These are phyloP conservation scores for Fusarium hainanense DNA, from an alignment of 2,329 filamentous ascomycete species.

Conservation along the genomic window DNA sequence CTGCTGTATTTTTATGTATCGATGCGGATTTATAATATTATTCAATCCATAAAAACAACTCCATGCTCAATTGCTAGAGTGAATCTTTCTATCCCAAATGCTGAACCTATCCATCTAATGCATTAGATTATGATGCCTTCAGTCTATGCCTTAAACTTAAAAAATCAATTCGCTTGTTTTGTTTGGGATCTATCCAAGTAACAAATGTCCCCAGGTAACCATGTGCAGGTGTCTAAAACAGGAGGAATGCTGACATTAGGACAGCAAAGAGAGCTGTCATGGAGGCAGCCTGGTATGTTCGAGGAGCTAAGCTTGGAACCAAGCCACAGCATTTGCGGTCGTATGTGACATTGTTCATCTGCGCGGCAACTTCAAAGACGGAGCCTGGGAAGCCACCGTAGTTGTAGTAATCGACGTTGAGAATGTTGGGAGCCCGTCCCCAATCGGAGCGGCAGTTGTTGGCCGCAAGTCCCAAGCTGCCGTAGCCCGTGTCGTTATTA, in stretches of 20 bases:
- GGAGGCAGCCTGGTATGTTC: constrained; percentile 36
- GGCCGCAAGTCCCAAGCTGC: constrained; percentile 73
- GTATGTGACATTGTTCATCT: constrained; percentile 79
- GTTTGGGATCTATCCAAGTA: constrained; percentile 10
- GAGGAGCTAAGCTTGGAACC: constrained; percentile 54
- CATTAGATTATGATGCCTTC: constrained; percentile 12
- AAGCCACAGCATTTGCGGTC: constrained; percentile 63
- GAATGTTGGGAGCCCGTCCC: constrained; percentile 77
- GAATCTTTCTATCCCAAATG: constrained; percentile 17
- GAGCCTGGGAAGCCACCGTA: constrained; percentile 72
- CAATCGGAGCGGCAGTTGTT: constrained; percentile 71
- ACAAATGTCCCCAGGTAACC: not conserved
- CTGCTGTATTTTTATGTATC: constrained; percentile 11
- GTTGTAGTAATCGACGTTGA: constrained; percentile 90
- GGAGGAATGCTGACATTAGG: constrained; percentile 36
- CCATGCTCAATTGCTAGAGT: constrained; percentile 2
- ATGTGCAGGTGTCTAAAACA: constrained; percentile 27
- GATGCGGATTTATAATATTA: not conserved
- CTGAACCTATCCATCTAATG: constrained; percentile 21
- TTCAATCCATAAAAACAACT: not conserved
- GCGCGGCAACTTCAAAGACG: constrained; percentile 79
- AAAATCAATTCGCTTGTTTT: constrained; percentile 31
- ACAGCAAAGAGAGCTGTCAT: constrained; percentile 37
- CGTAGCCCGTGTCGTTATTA: constrained; percentile 72
- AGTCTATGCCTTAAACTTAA: constrained; percentile 30